These are phyloP conservation scores for Xylaria sp. DNA, from an alignment of 2,329 filamentous ascomycete species.

Conservation along the genomic window DNA sequence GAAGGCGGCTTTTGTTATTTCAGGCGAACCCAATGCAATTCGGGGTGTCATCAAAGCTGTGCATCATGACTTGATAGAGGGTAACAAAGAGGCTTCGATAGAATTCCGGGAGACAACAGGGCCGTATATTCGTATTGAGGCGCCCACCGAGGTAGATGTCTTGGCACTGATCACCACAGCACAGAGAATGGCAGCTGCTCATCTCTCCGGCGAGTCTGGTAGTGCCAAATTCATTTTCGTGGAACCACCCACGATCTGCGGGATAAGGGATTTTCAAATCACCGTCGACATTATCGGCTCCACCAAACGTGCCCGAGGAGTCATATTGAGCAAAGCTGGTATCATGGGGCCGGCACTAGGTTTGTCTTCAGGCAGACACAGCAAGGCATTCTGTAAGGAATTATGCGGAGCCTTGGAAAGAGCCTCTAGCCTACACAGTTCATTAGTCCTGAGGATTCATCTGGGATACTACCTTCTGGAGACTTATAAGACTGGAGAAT, in stretches of 20 bases:
- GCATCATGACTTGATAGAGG: constrained; percentile 48
- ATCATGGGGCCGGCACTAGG: not conserved
- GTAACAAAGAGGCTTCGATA: constrained; percentile 42
- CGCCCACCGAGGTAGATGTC: constrained; percentile 23
- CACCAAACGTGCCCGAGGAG: constrained; percentile 17
- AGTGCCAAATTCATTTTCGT: constrained; percentile 27
- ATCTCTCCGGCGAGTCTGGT: constrained; percentile 19
- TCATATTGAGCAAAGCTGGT: constrained; percentile 14
- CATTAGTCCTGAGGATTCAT: constrained; percentile 25
- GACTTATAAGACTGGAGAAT: constrained; percentile 23
- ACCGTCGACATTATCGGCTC: constrained; percentile 16
- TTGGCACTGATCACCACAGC: constrained; percentile 26
- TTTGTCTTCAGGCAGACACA: constrained; percentile 15
- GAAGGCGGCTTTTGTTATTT: constrained; percentile 21
- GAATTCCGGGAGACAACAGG: constrained; percentile 15
- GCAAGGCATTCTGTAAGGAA: constrained; percentile 15
- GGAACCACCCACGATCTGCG: constrained; percentile 30
- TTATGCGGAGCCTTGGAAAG: constrained; percentile 29
- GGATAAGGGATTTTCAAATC: constrained; percentile 20
- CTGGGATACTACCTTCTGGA: constrained; percentile 32
- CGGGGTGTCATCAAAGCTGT: constrained; percentile 13
- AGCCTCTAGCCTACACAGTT: constrained; percentile 27
- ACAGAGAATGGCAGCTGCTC: constrained; percentile 15
- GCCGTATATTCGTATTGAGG: constrained; percentile 29
- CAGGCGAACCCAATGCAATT: not conserved